Conservation (phyloP, 306 rosid species). For the Crataegus laevigata region DNA sequence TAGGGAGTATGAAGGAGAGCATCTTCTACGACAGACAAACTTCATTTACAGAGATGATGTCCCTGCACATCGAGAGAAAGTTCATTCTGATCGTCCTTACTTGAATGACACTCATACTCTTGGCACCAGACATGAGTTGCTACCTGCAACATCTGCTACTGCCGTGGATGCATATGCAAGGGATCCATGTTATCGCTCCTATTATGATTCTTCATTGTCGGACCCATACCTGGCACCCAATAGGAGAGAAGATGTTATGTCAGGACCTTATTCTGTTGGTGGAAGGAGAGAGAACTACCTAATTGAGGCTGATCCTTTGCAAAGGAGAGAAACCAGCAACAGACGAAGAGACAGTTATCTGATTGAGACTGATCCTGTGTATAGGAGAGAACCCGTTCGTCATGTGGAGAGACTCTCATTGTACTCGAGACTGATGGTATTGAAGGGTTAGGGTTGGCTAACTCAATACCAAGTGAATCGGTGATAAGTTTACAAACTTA, state of each 20-base stretch:
- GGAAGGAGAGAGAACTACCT: constrained; percentile 25
- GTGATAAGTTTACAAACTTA: too few species aligned
- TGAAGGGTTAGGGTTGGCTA: too few species aligned
- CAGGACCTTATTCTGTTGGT: constrained; percentile 28
- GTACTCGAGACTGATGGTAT: too few species aligned
- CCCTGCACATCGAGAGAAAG: constrained; percentile 33
- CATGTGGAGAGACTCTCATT: constrained; percentile 13
- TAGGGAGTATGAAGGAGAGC: constrained; percentile 47
- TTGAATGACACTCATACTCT: constrained; percentile 28
- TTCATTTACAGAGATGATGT: constrained; percentile 21
- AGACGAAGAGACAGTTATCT: constrained; percentile 7
- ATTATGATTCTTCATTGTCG: constrained; percentile 26
- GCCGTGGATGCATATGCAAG: constrained; percentile 15
- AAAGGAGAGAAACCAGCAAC: constrained; percentile 32
- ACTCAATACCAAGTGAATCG: too few species aligned
- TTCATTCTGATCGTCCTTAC: constrained; percentile 34
- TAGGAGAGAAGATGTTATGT: constrained; percentile 42
- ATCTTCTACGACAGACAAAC: constrained; percentile 30
- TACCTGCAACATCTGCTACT: constrained; percentile 15
- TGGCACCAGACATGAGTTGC: constrained; percentile 35
- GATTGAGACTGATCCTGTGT: constrained; percentile 24
- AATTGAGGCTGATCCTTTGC: background rate
- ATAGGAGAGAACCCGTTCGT: constrained; percentile 37
- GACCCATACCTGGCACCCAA: constrained; percentile 36
- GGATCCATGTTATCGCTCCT: constrained; percentile 35